These are phyloP conservation scores for Aureobasidium leucospermi DNA, from an alignment of 2,329 filamentous ascomycete species.

Conservation along the genomic window DNA sequence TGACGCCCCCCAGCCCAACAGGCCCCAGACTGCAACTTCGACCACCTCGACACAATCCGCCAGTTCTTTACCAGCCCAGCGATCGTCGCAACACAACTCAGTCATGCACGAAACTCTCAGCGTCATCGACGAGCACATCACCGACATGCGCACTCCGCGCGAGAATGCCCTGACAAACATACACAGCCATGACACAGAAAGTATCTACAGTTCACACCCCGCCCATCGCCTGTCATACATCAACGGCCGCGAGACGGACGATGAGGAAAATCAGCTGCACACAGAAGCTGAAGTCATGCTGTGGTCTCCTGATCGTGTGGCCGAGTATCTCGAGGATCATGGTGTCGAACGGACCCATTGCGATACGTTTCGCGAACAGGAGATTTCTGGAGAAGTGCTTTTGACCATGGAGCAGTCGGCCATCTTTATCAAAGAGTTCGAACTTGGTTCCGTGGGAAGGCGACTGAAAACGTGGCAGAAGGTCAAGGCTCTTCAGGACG, in stretches of 20 bases:
- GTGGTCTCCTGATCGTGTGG: constrained; percentile 77
- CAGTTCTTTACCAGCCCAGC: neutral
- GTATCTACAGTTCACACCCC: constrained; percentile 63
- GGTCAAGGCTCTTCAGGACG: constrained; percentile 84
- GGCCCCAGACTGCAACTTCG: neutral
- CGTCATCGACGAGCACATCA: constrained; percentile 96
- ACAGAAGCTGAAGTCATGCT: constrained; percentile 65
- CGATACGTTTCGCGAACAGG: constrained; percentile 89
- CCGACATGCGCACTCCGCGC: constrained; percentile 63
- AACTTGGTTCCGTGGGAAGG: constrained; percentile 82
- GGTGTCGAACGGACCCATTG: constrained; percentile 88
- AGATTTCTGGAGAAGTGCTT: constrained; percentile 89
- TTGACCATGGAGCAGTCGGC: constrained; percentile 93
- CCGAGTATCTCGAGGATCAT: constrained; percentile 76
- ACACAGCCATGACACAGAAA: constrained; percentile 65
- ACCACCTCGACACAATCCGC: neutral
- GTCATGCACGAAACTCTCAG: constrained; percentile 92
- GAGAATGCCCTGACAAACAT: constrained; percentile 48
- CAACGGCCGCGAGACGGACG: constrained; percentile 88
- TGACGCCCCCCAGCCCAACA: neutral
- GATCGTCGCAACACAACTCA: constrained; percentile 46
- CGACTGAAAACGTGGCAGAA: constrained; percentile 94
- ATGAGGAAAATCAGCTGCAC: constrained; percentile 71
- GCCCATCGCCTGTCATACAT: constrained; percentile 81
- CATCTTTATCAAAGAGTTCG: constrained; percentile 90